Evolutionary conservation across 805 yeast species (phyloP), one percentile per base, ranked within the genome.

Genomic region (Saccharomycopsis vini): DNA sequence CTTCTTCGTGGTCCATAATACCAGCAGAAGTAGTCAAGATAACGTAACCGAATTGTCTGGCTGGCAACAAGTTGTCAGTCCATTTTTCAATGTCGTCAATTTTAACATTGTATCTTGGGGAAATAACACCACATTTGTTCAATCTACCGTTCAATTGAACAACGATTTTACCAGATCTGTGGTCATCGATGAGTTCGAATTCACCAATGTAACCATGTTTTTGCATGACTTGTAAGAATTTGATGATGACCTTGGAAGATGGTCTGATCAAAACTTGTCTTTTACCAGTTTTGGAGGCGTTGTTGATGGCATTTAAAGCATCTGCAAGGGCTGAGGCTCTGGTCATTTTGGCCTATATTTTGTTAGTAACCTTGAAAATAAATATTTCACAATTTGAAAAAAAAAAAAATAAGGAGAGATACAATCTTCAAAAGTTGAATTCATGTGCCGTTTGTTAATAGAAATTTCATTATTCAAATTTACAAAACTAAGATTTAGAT

Each of bases 1-100:
- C 97, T 78, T 89, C 97, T 79, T 90, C 97, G 79, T 89, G 97
- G 81, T 90, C 97, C 95, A 89, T 88, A 64, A 89, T 89, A 77
- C 97, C 97, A 62, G 97, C 96, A 63, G 97, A 90, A 62, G 97
- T 89, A 74, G 97, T 90, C 69, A 89, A 80, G 72, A 89, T 85
- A 66, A 89, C 89, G 82, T 72, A 88, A 76, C 97, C 97, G 66
- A 89, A 90, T 75, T 89, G 97, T 83, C 97, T 87, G 58, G 97
- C 95, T 71, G 97, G 97, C 67, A 89, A 78, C 68, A 89, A 81
- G 85, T 89, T 87, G 71, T 81, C 95, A 62, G 95, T 87, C 97
- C 97, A 89, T 76, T 86, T 89, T 77, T 89, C 97, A 59, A 89
- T 82, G 71, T 89, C 97, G 67, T 72, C 81, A 57, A 90, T 81